Conservation (phyloP, 495 filamentous ascomycete genomes). For the Parathielavia hyrcaniae region DNA sequence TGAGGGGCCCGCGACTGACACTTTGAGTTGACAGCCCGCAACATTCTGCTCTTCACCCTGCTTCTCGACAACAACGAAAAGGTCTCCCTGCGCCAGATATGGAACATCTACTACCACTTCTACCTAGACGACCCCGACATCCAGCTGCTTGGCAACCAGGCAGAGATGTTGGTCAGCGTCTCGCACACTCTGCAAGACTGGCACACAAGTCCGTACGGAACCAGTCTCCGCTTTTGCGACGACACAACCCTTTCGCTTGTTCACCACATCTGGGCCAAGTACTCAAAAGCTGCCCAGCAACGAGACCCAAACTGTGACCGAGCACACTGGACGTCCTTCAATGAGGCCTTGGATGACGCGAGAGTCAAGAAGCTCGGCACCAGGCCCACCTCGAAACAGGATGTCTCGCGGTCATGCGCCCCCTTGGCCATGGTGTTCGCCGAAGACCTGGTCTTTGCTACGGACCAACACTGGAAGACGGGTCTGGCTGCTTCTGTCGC, state of each 20-base stretch:
- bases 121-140: slow-evolving; percentile 38
- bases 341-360: background rate
- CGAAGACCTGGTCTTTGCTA: slow-evolving; percentile 25
- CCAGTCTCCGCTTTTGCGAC: slow-evolving; percentile 34
- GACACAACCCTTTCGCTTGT: slow-evolving; percentile 31
- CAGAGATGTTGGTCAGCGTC: slow-evolving; percentile 35
- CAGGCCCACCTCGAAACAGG: slow-evolving; percentile 9
- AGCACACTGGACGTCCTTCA: slow-evolving; percentile 7
- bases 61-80: slow-evolving; percentile 35
- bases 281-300: slow-evolving; percentile 13
- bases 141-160: slow-evolving; percentile 34
- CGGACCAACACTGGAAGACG: slow-evolving; percentile 34
- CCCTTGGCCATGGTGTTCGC: slow-evolving; percentile 9
- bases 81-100: slow-evolving; percentile 31
- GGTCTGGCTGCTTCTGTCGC: slow-evolving; percentile 23
- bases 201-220: slow-evolving; percentile 34
- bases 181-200: slow-evolving; percentile 35
- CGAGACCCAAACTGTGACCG: background rate
- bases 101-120: slow-evolving; percentile 52
- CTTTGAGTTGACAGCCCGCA: slow-evolving; percentile 38
- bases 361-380: background rate
- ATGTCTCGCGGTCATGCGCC: slow-evolving; percentile 13
- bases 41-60: slow-evolving; percentile 46
- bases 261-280: slow-evolving; percentile 33
- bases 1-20: slow-evolving; percentile 5